A percentile compares a stretch with the other conserved stretches of the same genome.
Evolutionary conservation across 352 stramenopile species (phyloP).

Genomic region (Phytophthora agathidicida): DNA sequence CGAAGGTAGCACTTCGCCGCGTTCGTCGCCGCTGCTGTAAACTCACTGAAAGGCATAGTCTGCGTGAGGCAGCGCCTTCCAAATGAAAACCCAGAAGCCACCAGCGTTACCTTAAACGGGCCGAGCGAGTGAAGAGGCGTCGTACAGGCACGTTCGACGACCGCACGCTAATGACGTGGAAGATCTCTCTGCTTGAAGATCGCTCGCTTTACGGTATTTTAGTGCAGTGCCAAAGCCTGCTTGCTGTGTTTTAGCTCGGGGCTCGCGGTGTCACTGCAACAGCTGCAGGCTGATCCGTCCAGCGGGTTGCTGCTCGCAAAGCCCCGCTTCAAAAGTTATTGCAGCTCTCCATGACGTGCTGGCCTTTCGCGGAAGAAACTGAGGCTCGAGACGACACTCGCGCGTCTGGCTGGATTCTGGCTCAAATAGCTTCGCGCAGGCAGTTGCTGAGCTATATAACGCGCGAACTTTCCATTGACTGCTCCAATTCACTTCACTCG

Average conservation of each 20-base stretch:
- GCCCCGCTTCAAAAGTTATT: slow-evolving; percentile 17
- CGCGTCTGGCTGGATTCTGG: slow-evolving; percentile 25
- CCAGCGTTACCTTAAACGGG: not conserved
- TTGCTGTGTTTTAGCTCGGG: no score
- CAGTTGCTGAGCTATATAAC: no score
- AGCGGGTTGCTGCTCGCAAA: slow-evolving; percentile 17
- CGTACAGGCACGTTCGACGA: not conserved
- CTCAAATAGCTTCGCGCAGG: slow-evolving; percentile 22
- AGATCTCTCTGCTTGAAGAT: not conserved
- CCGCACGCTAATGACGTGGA: slow-evolving; percentile 18
- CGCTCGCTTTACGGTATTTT: slow-evolving; percentile 7
- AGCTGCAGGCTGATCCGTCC: slow-evolving; percentile 33
- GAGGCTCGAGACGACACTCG: slow-evolving; percentile 1
- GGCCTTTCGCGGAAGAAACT: slow-evolving; percentile 13
- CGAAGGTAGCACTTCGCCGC: not conserved
- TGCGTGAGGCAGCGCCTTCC: not conserved
- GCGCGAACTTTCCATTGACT: slow-evolving; percentile 14
- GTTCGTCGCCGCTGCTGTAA: slow-evolving; percentile 1
- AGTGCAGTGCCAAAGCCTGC: no score
- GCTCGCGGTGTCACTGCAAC: no score
- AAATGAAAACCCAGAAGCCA: slow-evolving; percentile 13
- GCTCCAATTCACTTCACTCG: slow-evolving; percentile 3
- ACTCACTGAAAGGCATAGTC: slow-evolving; percentile 3
- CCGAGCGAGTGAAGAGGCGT: slow-evolving; percentile 4
- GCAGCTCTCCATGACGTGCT: slow-evolving; percentile 14